phyloP scores from a whole-genome alignment of 495 filamentous ascomycete genomes.

The Tetracladium setigerum region DNA sequence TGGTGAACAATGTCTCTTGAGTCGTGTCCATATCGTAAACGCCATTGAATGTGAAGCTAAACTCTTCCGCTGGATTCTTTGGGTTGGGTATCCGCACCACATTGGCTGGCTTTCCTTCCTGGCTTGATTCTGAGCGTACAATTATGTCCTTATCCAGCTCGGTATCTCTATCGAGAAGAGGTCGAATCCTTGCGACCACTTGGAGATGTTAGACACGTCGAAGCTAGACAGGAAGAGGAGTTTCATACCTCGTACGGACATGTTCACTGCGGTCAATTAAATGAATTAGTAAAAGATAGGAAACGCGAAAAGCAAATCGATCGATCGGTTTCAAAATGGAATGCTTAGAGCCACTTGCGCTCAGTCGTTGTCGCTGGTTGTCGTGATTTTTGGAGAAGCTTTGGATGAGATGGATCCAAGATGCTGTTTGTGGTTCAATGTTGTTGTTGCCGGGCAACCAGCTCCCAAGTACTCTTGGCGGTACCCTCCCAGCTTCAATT shows the following conservation, averaged over 20 bases:
- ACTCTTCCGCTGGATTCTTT: slow-evolving; percentile 84
- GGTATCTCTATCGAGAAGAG: slow-evolving; percentile 57
- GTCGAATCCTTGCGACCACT: slow-evolving; percentile 84
- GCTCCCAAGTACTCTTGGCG: too few relatives aligned
- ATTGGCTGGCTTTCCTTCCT: slow-evolving; percentile 49
- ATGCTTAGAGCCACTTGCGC: slow-evolving; percentile 17
- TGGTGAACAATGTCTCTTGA: slow-evolving; percentile 81
- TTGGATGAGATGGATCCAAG: too few relatives aligned
- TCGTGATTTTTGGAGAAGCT: too few relatives aligned
- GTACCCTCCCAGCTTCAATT: too few relatives aligned
- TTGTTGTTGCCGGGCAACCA: too few relatives aligned
- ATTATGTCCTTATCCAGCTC: slow-evolving; percentile 82
- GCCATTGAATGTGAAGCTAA: slow-evolving; percentile 90
- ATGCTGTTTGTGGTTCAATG: too few relatives aligned
- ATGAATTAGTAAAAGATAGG: slow-evolving; percentile 1
- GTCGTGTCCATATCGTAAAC: slow-evolving; percentile 75
- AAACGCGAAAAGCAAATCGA: background rate
- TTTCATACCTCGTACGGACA: slow-evolving; percentile 21
- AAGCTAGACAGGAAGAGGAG: background rate
- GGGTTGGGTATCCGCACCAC: slow-evolving; percentile 89
- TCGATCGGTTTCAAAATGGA: background rate
- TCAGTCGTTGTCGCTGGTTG: background rate
- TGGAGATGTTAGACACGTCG: background rate
- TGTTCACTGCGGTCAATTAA: slow-evolving; percentile 5
- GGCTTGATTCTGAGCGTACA: slow-evolving; percentile 52